Conservation (phyloP, 352 stramenopile genomes). For the Pythium aphanidermatum region DNA sequence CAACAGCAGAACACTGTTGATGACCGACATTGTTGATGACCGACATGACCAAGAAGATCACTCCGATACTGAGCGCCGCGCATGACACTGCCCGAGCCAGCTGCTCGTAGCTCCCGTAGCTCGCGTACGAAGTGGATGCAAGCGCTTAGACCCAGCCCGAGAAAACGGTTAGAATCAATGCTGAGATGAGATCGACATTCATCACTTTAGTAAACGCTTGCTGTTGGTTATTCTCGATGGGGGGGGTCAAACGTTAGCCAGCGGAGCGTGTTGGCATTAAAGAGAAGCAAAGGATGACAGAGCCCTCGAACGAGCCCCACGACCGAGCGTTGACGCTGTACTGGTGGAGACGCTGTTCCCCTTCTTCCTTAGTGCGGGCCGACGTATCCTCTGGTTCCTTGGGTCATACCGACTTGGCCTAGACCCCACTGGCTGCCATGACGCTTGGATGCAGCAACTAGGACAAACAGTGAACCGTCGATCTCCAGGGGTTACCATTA, state of each 20-base stretch:
- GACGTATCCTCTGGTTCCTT: too few relatives aligned
- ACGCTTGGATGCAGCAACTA: too few relatives aligned
- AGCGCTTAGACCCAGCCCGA: conserved; percentile 18
- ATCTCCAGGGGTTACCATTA: too few relatives aligned
- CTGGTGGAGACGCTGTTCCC: background rate
- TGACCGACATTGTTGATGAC: conserved; percentile 29
- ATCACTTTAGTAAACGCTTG: conserved; percentile 28
- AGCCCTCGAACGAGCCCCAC: conserved; percentile 1
- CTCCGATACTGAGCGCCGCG: conserved; percentile 14
- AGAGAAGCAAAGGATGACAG: conserved; percentile 23
- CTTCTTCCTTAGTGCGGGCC: too few relatives aligned
- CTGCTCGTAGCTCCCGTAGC: conserved; percentile 10
- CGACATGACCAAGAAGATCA: conserved; percentile 25
- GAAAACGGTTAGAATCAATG: conserved; percentile 22
- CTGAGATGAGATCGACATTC: conserved; percentile 24
- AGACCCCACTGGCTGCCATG: too few relatives aligned
- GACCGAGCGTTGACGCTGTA: background rate
- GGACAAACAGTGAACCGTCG: too few relatives aligned
- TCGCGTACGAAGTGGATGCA: conserved; percentile 15
- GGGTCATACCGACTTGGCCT: too few relatives aligned
- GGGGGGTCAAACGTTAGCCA: conserved; percentile 27
- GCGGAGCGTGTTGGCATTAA: conserved; percentile 28
- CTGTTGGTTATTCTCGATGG: conserved; percentile 22
- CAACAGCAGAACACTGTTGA: conserved; percentile 19
- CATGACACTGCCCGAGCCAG: conserved; percentile 5